Percentiles rank a stretch among this genome's conserved stretches.
Evolutionary conservation across 2,329 filamentous ascomycete species (phyloP).

Genomic region (Colletotrichum euphorbiae): DNA sequence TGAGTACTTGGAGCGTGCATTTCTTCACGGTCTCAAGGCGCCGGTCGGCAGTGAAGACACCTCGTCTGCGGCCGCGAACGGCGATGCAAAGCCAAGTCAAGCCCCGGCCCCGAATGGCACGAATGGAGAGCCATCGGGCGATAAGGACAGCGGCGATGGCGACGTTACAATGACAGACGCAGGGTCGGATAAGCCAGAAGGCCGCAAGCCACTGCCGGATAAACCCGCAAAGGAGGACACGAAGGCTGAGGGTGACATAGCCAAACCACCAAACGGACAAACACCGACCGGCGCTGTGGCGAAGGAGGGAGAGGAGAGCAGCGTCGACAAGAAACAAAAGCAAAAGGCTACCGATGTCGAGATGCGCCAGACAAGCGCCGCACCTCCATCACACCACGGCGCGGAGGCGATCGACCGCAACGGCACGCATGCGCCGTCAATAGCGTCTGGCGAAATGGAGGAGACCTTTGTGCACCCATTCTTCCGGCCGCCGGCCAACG

Average conservation of each 20-base stretch:
- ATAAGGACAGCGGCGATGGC: conserved; percentile 34
- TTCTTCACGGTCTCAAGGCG: conserved; percentile 42
- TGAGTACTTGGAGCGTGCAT: conserved; percentile 55
- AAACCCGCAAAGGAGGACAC: conserved; percentile 26
- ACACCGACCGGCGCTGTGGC: background rate
- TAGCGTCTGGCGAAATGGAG: conserved; percentile 45
- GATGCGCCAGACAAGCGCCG: conserved; percentile 19
- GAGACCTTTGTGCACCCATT: conserved; percentile 77
- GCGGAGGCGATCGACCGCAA: background rate
- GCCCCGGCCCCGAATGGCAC: conserved; percentile 39
- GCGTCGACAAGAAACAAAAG: conserved; percentile 31
- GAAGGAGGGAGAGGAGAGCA: conserved; percentile 36
- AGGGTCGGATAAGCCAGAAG: conserved; percentile 18
- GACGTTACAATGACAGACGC: conserved; percentile 44
- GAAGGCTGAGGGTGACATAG: conserved; percentile 41
- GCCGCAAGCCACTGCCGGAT: conserved; percentile 7
- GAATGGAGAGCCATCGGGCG: conserved; percentile 42
- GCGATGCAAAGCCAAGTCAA: conserved; percentile 23
- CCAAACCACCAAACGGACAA: conserved; percentile 21
- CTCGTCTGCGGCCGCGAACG: conserved; percentile 41
- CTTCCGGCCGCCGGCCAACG: conserved; percentile 73
- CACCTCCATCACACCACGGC: background rate
- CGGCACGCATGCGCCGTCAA: conserved; percentile 31
- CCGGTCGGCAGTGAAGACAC: conserved; percentile 7
- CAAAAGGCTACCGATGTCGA: conserved; percentile 32